Percentiles rank a stretch among this genome's conserved stretches.
Conservation (phyloP, 805 yeast genomes). For the Nadsonia fulvescens region DNA sequence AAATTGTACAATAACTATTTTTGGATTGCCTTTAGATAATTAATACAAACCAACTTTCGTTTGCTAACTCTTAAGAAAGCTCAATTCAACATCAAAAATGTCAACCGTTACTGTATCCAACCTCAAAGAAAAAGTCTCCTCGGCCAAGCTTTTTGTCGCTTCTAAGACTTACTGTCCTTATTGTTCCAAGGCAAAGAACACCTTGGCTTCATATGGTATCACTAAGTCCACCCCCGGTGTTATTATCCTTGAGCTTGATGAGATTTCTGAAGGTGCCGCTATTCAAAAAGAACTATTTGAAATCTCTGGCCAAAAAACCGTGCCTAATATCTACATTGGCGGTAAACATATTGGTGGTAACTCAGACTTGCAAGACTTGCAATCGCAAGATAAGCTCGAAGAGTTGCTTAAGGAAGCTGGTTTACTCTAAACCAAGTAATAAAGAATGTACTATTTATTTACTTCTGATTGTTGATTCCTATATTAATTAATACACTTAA, state of each 20-base stretch:
- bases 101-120: too few species aligned
- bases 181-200: conserved; percentile 30
- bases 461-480: too few species aligned
- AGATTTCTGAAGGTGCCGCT: conserved; percentile 48
- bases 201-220: conserved; percentile 21
- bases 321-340: conserved; percentile 78
- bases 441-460: too few species aligned
- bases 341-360: conserved; percentile 95
- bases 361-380: conserved; percentile 65
- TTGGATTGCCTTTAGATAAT: too few species aligned
- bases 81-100: too few species aligned
- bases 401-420: conserved; percentile 11
- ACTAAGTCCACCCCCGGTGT: too few species aligned
- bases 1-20: too few species aligned
- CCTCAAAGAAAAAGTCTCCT: conserved; percentile 10
- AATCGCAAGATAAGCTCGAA: conserved; percentile 42
- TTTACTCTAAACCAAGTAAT: too few species aligned
- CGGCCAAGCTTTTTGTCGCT: conserved; percentile 29
- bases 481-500: too few species aligned
- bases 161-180: conserved; percentile 61
- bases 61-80: too few species aligned
- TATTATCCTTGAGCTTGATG: conserved; percentile 35
- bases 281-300: conserved; percentile 66
- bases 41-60: too few species aligned
- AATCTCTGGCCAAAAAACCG: conserved; percentile 82